A percentile compares a stretch with the other conserved stretches of the same genome.
Evolutionary conservation across 2,329 filamentous ascomycete genomes (phyloP).

Genomic region (Colletotrichum chlorophyti): DNA sequence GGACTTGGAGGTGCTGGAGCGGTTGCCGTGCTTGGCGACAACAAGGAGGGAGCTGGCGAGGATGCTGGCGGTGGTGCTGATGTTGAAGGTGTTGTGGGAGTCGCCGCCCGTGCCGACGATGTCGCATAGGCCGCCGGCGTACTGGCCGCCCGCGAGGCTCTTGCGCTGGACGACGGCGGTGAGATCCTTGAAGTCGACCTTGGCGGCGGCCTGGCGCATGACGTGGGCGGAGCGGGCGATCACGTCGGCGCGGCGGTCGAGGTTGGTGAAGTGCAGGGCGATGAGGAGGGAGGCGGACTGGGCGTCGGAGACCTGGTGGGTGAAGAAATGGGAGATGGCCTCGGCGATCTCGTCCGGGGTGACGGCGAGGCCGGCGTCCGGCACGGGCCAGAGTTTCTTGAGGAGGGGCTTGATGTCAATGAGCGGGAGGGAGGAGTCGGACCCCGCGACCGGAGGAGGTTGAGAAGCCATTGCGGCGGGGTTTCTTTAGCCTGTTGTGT

Average conservation of each 20-base stretch:
- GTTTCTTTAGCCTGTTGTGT: not conserved
- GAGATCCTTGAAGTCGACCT: constrained; percentile 71
- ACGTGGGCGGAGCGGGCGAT: constrained; percentile 82
- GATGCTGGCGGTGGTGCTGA: constrained; percentile 94
- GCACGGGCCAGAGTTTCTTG: constrained; percentile 72
- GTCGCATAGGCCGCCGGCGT: constrained; percentile 86
- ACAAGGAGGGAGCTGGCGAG: constrained; percentile 85
- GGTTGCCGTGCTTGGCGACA: constrained; percentile 95
- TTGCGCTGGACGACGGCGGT: constrained; percentile 64
- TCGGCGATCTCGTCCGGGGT: constrained; percentile 83
- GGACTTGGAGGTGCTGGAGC: constrained; percentile 92
- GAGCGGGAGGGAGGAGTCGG: constrained; percentile 37
- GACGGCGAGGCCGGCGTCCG: constrained; percentile 55
- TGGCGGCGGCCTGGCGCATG: constrained; percentile 82
- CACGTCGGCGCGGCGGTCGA: constrained; percentile 85
- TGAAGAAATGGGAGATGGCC: constrained; percentile 92
- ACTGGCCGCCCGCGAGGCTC: constrained; percentile 72
- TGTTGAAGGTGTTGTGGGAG: constrained; percentile 97
- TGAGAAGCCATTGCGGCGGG: constrained; percentile 39
- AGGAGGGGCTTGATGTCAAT: constrained; percentile 75
- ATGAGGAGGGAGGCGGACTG: constrained; percentile 89
- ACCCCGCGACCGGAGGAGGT: constrained; percentile 32
- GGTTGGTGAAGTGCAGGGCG: constrained; percentile 87
- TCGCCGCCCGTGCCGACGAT: constrained; percentile 98
- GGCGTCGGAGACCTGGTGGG: constrained; percentile 84